Percentiles rank a stretch among this genome's conserved stretches.
Conservation (phyloP, 2,329 filamentous ascomycete species). For the Cryoendolithus antarcticus region DNA sequence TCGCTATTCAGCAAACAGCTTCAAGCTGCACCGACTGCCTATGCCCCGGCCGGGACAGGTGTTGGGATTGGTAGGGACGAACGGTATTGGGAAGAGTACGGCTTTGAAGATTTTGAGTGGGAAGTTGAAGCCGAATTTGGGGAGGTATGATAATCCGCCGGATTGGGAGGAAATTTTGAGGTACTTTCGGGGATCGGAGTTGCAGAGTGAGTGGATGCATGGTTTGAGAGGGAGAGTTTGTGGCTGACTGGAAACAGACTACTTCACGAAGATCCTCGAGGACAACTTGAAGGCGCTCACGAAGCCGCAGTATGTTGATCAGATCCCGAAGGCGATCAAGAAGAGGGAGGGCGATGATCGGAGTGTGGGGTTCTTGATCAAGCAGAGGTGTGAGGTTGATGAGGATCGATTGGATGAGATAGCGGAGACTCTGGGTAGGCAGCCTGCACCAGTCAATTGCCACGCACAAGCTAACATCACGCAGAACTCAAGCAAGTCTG, state of each 20-base stretch:
- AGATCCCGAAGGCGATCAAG: slow-evolving; percentile 87
- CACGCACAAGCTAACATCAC: slow-evolving; percentile 5
- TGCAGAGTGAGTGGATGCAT: slow-evolving; percentile 60
- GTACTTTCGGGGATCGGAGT: slow-evolving; percentile 92
- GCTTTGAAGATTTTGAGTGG: slow-evolving; percentile 96
- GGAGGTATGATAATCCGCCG: slow-evolving; percentile 86
- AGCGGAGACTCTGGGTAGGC: slow-evolving; percentile 57
- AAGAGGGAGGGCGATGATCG: slow-evolving; percentile 50
- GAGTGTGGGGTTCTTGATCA: slow-evolving; percentile 66
- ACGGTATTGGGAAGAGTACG: slow-evolving; percentile 99
- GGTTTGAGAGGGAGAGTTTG: slow-evolving; percentile 6
- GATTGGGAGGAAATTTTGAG: slow-evolving; percentile 99
- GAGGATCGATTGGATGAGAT: slow-evolving; percentile 62
- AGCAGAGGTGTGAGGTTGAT: slow-evolving; percentile 60
- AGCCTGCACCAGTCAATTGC: background rate
- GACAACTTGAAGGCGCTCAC: slow-evolving; percentile 96
- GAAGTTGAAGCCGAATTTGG: slow-evolving; percentile 96
- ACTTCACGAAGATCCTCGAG: slow-evolving; percentile 96
- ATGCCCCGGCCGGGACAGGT: slow-evolving; percentile 94
- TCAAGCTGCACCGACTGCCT: slow-evolving; percentile 94
- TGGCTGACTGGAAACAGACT: slow-evolving; percentile 47
- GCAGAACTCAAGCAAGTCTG: slow-evolving; percentile 75
- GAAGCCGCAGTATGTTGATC: slow-evolving; percentile 98
- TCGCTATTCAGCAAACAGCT: slow-evolving; percentile 97
- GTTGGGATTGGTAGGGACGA: slow-evolving; percentile 90